Evolutionary conservation across 495 filamentous ascomycete genomes (phyloP), one percentile per base, ranked within the genome.

Genomic region (Neurospora tetrasperma): DNA sequence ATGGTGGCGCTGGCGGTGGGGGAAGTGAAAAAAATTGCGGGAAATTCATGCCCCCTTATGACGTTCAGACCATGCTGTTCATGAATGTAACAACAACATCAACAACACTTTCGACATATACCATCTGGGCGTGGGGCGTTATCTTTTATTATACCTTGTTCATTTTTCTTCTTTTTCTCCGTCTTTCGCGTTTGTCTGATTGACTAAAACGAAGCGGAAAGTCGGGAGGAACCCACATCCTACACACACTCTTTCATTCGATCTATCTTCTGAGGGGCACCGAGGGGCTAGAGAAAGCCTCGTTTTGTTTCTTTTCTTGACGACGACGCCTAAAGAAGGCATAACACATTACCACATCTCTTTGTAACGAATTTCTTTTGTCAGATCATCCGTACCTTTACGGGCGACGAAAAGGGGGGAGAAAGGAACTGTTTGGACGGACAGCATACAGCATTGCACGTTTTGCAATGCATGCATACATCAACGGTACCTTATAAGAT

Each of bases 61-160:
- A 72, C 66, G 70, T 71, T 73, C 46, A 75, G 66, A 66, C 66
- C 40, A 73, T 75, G 71, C 31, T 70, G 43, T 74, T 74, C 71
- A 74, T 69, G 74, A 77, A 72, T 76, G 76, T 77, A 77, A 42
- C 76, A 75, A 70, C 70, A 77, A 59, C 76, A 75, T 66, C 70
- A 77, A 59, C 48, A 62, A 62, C 11, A 66, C 27, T 66, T 66
- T 66, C 54, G 54, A 66, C 54, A 66, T 66, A 66, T 66, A 66
- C 54, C 54, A 31, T 66, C 18, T 31, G 54, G 54, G 54, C 54
- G 54, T 66, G 27, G 27, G 54, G 54, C 54, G 54, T 66, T 66
- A 27, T 66, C 54, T 66, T 66, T 48, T 48, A 46, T 48, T 66
- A 66, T 66, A 35, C 54, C 54, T 35, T 66, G 6, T 66, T 66